These are phyloP conservation scores for Alternaria arborescens DNA, from an alignment of 2,329 filamentous ascomycete genomes.

Conservation along the genomic window DNA sequence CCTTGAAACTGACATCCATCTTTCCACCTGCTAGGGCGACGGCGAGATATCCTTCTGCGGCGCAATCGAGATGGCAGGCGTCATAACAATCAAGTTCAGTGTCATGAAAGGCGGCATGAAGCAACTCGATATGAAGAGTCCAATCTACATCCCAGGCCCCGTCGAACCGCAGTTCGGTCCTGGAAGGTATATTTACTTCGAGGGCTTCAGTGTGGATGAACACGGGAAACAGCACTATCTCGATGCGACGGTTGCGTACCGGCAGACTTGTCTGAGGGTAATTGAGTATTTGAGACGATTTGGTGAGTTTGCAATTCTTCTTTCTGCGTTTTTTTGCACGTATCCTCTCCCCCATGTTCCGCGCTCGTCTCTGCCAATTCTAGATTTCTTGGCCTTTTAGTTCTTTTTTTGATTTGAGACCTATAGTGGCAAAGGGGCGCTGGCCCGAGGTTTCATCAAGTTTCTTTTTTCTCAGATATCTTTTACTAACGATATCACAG, in stretches of 20 bases:
- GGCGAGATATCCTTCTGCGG: slow-evolving; percentile 81
- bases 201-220: slow-evolving; percentile 90
- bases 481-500: slow-evolving; percentile 25
- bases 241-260: slow-evolving; percentile 85
- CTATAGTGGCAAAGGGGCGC: background rate
- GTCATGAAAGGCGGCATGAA: slow-evolving; percentile 83
- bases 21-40: slow-evolving; percentile 64
- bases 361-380: background rate
- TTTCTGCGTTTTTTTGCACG: background rate
- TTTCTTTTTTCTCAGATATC: background rate
- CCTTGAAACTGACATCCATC: background rate
- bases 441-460: background rate
- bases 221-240: slow-evolving; percentile 88
- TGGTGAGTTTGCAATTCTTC: slow-evolving; percentile 54
- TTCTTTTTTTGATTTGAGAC: background rate
- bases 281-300: slow-evolving; percentile 83
- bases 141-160: slow-evolving; percentile 85
- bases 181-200: slow-evolving; percentile 82
- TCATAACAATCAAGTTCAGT: slow-evolving; percentile 89
- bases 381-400: background rate
- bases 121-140: slow-evolving; percentile 78
- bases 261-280: slow-evolving; percentile 78
- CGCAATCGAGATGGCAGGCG: slow-evolving; percentile 92
- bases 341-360: background rate
- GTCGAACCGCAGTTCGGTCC: slow-evolving; percentile 90